Evolutionary conservation across 257 asterid species (phyloP).

Genomic region (Coffea eugenioides): DNA sequence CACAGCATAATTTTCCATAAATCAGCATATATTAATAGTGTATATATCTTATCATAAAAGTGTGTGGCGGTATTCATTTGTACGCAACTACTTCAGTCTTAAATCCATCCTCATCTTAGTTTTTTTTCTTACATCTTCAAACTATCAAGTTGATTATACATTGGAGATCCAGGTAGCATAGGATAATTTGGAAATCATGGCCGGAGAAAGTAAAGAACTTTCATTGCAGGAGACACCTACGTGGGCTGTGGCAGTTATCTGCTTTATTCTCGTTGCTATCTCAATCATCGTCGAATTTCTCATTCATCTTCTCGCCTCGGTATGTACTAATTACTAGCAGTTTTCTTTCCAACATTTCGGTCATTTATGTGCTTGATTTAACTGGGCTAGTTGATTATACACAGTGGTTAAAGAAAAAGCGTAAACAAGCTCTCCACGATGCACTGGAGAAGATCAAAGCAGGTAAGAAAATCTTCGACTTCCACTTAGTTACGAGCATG

Average conservation of each 20-base stretch:
- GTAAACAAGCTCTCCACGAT: slow-evolving; percentile 24
- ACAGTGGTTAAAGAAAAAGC: slow-evolving; percentile 31
- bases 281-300: slow-evolving; percentile 20
- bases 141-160: too few relatives aligned
- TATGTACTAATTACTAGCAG: not conserved
- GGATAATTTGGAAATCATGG: not conserved
- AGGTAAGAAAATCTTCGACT: slow-evolving; percentile 5
- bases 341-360: not conserved
- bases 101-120: too few relatives aligned
- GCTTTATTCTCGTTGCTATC: slow-evolving; percentile 21
- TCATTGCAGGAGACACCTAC: slow-evolving; percentile 25
- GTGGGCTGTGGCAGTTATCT: slow-evolving; percentile 24
- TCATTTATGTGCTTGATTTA: not conserved
- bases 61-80: too few relatives aligned
- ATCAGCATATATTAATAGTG: too few relatives aligned
- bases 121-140: too few relatives aligned
- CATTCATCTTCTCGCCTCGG: slow-evolving; percentile 28
- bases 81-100: too few relatives aligned
- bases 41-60: not conserved
- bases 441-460: slow-evolving; percentile 38
- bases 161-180: not conserved
- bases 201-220: slow-evolving; percentile 12
- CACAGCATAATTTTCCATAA: too few relatives aligned
- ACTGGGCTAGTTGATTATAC: not conserved
- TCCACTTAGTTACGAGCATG: too few relatives aligned